Evolutionary conservation across 495 filamentous ascomycete species (phyloP).

Genomic region (Penicillium lagena): DNA sequence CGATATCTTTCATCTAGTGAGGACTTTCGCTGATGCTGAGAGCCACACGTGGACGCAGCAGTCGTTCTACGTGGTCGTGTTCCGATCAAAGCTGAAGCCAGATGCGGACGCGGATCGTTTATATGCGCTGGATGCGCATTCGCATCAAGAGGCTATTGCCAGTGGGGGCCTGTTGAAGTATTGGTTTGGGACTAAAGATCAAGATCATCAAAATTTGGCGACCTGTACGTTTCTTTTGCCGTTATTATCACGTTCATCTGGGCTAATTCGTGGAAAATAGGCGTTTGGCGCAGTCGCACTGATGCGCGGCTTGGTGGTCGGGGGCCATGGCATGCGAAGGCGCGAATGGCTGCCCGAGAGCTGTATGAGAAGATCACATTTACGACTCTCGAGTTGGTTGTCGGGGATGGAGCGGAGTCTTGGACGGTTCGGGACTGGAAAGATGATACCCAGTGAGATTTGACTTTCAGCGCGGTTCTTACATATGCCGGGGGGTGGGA

Average conservation of each 20-base stretch:
- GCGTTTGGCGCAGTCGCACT: constrained; percentile 62
- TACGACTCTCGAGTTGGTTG: constrained; percentile 53
- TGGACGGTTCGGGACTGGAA: constrained; percentile 59
- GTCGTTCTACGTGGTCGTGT: constrained; percentile 76
- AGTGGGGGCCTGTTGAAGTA: constrained; percentile 87
- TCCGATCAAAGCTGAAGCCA: constrained; percentile 62
- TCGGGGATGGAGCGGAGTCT: constrained; percentile 46
- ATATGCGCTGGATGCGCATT: constrained; percentile 61
- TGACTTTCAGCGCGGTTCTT: too few species aligned
- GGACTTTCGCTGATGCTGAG: constrained; percentile 26
- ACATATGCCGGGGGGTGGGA: too few species aligned
- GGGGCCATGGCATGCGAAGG: constrained; percentile 48
- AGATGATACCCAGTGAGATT: not conserved
- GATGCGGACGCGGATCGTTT: constrained; percentile 56
- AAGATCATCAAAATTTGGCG: constrained; percentile 59
- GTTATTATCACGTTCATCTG: not conserved
- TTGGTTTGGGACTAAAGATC: constrained; percentile 71
- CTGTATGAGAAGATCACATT: constrained; percentile 51
- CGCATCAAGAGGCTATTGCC: constrained; percentile 68
- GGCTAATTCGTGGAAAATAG: constrained; percentile 17
- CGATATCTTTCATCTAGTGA: constrained; percentile 51
- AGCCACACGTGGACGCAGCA: constrained; percentile 54
- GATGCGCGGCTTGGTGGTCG: constrained; percentile 64
- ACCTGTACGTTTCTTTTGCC: constrained; percentile 47
- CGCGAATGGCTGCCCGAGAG: constrained; percentile 25